Base-by-base conservation (phyloP, 306 rosid genomes). In the Quercus wislizeni region DNA sequence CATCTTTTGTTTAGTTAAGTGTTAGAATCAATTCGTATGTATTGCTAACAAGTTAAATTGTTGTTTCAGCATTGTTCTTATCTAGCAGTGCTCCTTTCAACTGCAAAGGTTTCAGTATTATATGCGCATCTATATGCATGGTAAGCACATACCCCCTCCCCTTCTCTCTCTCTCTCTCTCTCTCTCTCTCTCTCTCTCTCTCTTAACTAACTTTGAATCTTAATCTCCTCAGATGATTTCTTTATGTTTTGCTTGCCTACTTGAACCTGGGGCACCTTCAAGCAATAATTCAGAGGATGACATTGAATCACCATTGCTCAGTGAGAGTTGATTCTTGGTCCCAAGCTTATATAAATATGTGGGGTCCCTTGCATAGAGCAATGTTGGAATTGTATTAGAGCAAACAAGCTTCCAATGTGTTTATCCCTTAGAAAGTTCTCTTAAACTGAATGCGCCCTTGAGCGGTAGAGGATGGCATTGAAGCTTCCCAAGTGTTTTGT, bases 101-200 rank as follows among this genome's bases (percentile, higher is more conserved):
- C 65, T 91, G 92, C 86, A 93, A 93, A 88, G 98, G 97, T 71
- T 93, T 93, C 74, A 87, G 93, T 91, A 84, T 93, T 19, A 79
- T 93, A 55, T 81, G 89, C 55, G 94, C 97, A 81, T 91, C 97
- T 43, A 19, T 91, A 76, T 76, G 86, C 89, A 85, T 91, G 94
- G 98, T 88, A 78, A 84, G 73, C 46, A 35, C 55, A 59, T 30
- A 62, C 75, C 78, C 64, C 56, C 21, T 21, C 21, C 21, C 21
- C 21, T 21, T 65, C 6, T 9, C 43, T 10, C 2, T 1, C 10
- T 6, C 43, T 38, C 43, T 35, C 41, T 73, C 52, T 54, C 27
- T 80, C 43, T 27, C 41, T 63, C 2, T 1, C 10, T 6, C 43
- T 38, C 43, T 35, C 41, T 73, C 52, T 54, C 27, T 80, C 43